Evolutionary conservation across 2,329 filamentous ascomycete genomes (phyloP).

Genomic region (Aureobasidium mangrovei): DNA sequence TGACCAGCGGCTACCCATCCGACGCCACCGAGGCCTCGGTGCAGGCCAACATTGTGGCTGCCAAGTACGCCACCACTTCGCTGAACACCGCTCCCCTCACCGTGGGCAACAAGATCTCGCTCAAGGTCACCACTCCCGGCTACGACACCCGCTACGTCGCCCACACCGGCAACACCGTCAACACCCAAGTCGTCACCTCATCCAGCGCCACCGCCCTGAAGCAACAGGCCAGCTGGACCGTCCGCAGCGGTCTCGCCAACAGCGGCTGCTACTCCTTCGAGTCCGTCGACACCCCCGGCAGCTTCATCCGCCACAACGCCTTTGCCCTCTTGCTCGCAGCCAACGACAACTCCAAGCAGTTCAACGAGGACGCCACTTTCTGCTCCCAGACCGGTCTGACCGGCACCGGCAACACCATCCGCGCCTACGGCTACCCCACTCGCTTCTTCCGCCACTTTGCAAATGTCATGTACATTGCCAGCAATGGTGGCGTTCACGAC

Average conservation of each 20-base stretch:
- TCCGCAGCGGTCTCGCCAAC: conserved; percentile 48
- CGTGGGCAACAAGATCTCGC: conserved; percentile 43
- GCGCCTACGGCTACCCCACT: conserved; percentile 53
- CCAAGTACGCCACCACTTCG: conserved; percentile 44
- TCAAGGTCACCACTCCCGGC: conserved; percentile 48
- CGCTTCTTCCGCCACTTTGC: conserved; percentile 49
- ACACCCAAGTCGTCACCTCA: conserved; percentile 47
- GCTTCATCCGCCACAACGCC: conserved; percentile 49
- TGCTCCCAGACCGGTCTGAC: conserved; percentile 46
- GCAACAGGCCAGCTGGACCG: conserved; percentile 45
- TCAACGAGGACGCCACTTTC: conserved; percentile 55
- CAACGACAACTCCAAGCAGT: conserved; percentile 48
- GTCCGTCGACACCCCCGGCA: conserved; percentile 48
- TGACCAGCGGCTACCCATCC: conserved; percentile 54
- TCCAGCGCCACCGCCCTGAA: conserved; percentile 44
- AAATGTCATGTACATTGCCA: conserved; percentile 41
- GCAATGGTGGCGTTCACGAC: conserved; percentile 46
- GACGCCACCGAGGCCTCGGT: conserved; percentile 46
- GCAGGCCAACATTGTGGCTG: conserved; percentile 48
- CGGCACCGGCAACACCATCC: conserved; percentile 44
- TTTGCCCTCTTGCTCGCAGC: conserved; percentile 44
- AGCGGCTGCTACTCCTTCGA: conserved; percentile 54
- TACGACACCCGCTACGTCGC: conserved; percentile 48
- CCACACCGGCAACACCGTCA: conserved; percentile 43
- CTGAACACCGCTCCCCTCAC: conserved; percentile 43